phyloP scores from a whole-genome alignment of 2,329 filamentous ascomycete genomes.

The Colletotrichum scovillei region DNA sequence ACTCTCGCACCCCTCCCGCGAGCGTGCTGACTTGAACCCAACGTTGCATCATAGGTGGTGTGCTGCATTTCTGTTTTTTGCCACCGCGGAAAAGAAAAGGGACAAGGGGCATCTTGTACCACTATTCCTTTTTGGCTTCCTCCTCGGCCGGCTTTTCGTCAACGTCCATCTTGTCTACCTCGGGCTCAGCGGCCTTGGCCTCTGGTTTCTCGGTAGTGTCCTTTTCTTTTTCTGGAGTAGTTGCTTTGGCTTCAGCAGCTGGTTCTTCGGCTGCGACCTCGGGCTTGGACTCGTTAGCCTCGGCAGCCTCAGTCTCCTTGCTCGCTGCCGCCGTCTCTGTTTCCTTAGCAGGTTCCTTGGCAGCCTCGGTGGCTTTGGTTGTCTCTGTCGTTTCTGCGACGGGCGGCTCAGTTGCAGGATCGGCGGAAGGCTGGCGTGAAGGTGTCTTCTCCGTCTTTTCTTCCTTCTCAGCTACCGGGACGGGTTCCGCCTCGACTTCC shows the following conservation, averaged over 20 bases:
- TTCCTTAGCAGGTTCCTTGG: conserved; percentile 12
- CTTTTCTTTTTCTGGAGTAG: conserved; percentile 33
- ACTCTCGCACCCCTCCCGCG: conserved; percentile 1
- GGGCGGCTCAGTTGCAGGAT: conserved; percentile 23
- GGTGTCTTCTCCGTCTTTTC: conserved; percentile 39
- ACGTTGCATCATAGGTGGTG: conserved; percentile 19
- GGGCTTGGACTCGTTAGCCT: conserved; percentile 4
- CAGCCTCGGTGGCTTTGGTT: conserved; percentile 33
- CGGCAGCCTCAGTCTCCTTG: conserved; percentile 16
- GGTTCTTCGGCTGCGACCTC: conserved; percentile 38
- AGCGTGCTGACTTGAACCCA: not conserved
- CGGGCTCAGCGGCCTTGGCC: conserved; percentile 33
- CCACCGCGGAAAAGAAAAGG: not conserved
- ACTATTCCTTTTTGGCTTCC: conserved; percentile 19
- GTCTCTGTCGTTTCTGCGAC: conserved; percentile 38
- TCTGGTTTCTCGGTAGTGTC: conserved; percentile 35
- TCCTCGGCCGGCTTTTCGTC: conserved; percentile 32
- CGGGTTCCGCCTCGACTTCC: conserved; percentile 48
- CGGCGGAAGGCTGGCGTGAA: conserved; percentile 15
- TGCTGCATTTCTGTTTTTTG: not conserved
- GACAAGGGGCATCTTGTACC: not conserved
- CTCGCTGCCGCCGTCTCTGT: conserved; percentile 30
- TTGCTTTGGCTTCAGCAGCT: conserved; percentile 15
- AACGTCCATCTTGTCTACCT: conserved; percentile 39
- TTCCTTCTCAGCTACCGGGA: conserved; percentile 42